Evolutionary conservation across 1,284 basidiomycete species (phyloP).

Genomic region (Lentinula novae-zelandiae): DNA sequence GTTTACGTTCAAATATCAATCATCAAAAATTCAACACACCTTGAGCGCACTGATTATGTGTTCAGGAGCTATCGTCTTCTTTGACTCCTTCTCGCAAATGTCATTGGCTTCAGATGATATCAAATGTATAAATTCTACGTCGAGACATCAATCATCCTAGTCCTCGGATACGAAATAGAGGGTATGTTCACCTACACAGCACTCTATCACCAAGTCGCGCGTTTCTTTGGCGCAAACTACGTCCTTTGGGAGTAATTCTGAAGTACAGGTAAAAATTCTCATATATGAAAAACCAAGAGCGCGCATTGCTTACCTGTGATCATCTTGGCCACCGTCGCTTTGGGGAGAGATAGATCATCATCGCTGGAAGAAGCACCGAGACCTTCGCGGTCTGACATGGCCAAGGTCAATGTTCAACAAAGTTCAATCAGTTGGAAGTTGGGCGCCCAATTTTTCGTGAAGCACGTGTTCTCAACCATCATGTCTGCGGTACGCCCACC

Average conservation of each 20-base stretch:
- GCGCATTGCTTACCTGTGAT: slow-evolving; percentile 68
- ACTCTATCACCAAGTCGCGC: slow-evolving; percentile 94
- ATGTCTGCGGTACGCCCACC: slow-evolving; percentile 46
- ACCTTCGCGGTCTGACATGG: slow-evolving; percentile 86
- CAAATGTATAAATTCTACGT: slow-evolving; percentile 93
- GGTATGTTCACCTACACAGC: slow-evolving; percentile 86
- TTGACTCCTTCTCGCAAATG: slow-evolving; percentile 96
- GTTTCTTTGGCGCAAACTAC: slow-evolving; percentile 95
- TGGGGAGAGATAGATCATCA: slow-evolving; percentile 93
- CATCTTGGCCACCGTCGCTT: slow-evolving; percentile 97
- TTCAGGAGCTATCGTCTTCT: slow-evolving; percentile 99
- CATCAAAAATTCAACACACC: slow-evolving; percentile 42
- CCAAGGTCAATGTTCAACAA: background rate
- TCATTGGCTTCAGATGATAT: slow-evolving; percentile 98
- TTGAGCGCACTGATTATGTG: slow-evolving; percentile 93
- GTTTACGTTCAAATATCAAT: slow-evolving; percentile 4
- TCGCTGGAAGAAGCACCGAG: slow-evolving; percentile 63
- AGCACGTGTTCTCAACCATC: slow-evolving; percentile 52
- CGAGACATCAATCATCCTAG: background rate
- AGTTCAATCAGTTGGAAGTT: background rate
- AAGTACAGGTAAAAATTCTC: slow-evolving; percentile 7
- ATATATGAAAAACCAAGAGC: slow-evolving; percentile 10
- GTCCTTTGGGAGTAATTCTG: slow-evolving; percentile 88
- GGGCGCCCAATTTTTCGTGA: slow-evolving; percentile 33
- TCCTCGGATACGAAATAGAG: slow-evolving; percentile 6